These are phyloP conservation scores for Pontederia paniculata DNA, from an alignment of 176 grass and related monocot genomes.

Conservation along the genomic window DNA sequence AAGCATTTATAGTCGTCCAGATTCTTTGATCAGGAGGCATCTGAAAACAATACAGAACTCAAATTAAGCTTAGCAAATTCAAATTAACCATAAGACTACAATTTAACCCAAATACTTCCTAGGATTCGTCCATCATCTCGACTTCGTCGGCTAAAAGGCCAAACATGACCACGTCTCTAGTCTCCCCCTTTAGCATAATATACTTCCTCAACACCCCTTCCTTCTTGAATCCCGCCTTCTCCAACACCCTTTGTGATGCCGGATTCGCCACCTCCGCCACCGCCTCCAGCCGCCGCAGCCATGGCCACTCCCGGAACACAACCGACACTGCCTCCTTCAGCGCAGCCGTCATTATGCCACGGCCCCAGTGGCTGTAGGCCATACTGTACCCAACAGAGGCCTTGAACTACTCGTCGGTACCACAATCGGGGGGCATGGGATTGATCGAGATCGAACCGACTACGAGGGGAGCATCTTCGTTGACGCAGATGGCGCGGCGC, in stretches of 20 bases:
- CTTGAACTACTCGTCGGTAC: background rate
- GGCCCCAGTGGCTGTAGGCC: slow-evolving; percentile 26
- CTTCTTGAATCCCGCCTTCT: slow-evolving; percentile 47
- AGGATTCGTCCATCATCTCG: too few relatives aligned
- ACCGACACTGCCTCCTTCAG: slow-evolving; percentile 23
- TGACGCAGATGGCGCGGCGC: slow-evolving; percentile 37
- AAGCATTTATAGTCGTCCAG: too few relatives aligned
- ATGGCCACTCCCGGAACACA: slow-evolving; percentile 37
- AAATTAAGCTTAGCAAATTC: too few relatives aligned
- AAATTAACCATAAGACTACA: too few relatives aligned
- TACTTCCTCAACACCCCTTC: slow-evolving; percentile 35
- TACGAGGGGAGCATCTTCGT: slow-evolving; percentile 1
- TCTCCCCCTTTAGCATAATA: slow-evolving; percentile 11
- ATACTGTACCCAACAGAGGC: slow-evolving; percentile 45
- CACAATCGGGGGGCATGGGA: slow-evolving; percentile 28
- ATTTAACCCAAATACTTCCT: too few relatives aligned
- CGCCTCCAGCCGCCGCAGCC: slow-evolving; percentile 46
- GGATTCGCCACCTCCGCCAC: slow-evolving; percentile 27
- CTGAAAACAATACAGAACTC: too few relatives aligned
- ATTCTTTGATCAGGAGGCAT: too few relatives aligned
- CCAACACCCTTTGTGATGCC: slow-evolving; percentile 39
- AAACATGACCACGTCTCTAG: slow-evolving; percentile 28
- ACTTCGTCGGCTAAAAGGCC: slow-evolving; percentile 32
- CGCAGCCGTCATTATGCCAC: slow-evolving; percentile 27
- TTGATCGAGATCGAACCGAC: slow-evolving; percentile 39